These are phyloP conservation scores for Fragilaria radians DNA, from an alignment of 108 stramenopile species.

Conservation along the genomic window DNA sequence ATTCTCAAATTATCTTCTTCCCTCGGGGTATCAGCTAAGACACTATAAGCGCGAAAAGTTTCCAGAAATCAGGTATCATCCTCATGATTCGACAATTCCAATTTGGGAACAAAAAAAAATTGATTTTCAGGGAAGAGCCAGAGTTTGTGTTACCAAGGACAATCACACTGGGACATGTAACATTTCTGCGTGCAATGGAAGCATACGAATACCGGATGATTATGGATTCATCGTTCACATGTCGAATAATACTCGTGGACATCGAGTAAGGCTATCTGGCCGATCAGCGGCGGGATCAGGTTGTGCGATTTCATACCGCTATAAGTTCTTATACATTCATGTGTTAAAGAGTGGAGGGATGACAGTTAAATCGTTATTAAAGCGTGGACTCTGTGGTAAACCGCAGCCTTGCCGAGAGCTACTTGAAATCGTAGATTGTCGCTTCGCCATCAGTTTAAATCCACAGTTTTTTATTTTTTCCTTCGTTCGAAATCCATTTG, in stretches of 20 bases:
- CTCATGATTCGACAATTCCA: too few relatives aligned
- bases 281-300: constrained; percentile 19
- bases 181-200: too few relatives aligned
- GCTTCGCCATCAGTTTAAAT: constrained; percentile 9
- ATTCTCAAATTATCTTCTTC: too few relatives aligned
- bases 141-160: too few relatives aligned
- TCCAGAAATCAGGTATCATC: too few relatives aligned
- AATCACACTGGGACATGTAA: too few relatives aligned
- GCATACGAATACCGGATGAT: too few relatives aligned
- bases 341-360: constrained; percentile 33
- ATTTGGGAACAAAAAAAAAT: too few relatives aligned
- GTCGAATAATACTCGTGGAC: background rate
- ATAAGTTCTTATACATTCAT: constrained; percentile 39
- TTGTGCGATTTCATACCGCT: constrained; percentile 26
- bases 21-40: too few relatives aligned
- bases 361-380: constrained; percentile 25
- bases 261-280: background rate
- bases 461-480: constrained; percentile 32
- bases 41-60: too few relatives aligned
- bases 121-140: too few relatives aligned
- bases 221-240: background rate
- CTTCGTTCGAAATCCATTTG: constrained; percentile 38
- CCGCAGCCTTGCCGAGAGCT: constrained; percentile 10
- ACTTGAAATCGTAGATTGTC: constrained; percentile 16
- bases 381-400: constrained; percentile 27